Evolutionary conservation across 495 filamentous ascomycete species (phyloP).

Genomic region (Aspergillus nidulans): DNA sequence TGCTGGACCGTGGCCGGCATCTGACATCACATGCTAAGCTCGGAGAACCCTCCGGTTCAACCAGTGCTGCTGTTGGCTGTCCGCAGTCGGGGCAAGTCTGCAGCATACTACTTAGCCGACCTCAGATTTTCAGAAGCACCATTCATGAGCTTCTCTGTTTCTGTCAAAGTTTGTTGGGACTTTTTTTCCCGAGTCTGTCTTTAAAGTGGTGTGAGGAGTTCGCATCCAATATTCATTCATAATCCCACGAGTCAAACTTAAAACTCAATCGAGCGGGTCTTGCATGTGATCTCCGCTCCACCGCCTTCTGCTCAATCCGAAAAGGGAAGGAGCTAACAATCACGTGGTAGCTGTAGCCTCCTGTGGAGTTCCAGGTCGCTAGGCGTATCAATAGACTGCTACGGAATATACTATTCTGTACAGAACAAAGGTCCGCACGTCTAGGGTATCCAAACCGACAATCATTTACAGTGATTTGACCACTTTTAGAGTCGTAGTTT

Average conservation of each 20-base stretch:
- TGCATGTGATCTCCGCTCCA: slow-evolving; percentile 9
- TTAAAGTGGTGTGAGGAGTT: too few relatives aligned
- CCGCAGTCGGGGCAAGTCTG: not conserved
- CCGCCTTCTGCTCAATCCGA: slow-evolving; percentile 4
- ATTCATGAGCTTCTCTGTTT: not conserved
- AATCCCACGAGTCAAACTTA: too few relatives aligned
- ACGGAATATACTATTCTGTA: too few relatives aligned
- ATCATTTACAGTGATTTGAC: slow-evolving; percentile 21
- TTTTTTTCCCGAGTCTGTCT: not conserved
- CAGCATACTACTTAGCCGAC: too few relatives aligned
- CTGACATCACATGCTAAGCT: slow-evolving; percentile 9
- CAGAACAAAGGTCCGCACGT: too few relatives aligned
- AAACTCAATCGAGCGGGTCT: slow-evolving; percentile 14
- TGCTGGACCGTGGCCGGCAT: slow-evolving; percentile 2
- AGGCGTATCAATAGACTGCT: too few relatives aligned
- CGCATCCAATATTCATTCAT: too few relatives aligned
- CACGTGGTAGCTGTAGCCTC: not conserved
- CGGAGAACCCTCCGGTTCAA: not conserved
- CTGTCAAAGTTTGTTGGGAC: not conserved
- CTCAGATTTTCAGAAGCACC: not conserved
- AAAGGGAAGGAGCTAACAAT: not conserved
- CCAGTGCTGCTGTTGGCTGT: not conserved
- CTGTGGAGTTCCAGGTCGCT: not conserved
- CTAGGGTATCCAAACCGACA: not conserved
- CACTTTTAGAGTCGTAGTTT: slow-evolving; percentile 25